A percentile compares a stretch with the other conserved stretches of the same genome.
Conservation (phyloP, 2,329 filamentous ascomycete species). For the Colletotrichum sp. region DNA sequence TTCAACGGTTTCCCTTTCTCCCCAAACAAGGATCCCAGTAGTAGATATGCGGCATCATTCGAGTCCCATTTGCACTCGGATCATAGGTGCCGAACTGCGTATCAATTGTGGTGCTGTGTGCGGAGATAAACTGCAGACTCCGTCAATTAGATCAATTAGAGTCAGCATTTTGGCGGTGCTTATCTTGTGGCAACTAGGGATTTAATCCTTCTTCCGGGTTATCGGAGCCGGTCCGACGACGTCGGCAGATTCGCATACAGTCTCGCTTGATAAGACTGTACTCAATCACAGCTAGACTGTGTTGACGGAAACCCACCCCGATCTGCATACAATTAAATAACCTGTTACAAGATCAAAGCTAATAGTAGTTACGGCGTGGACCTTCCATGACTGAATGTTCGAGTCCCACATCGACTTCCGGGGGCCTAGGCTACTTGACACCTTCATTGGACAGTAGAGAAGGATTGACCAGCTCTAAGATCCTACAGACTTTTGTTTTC, state of each 20-base stretch:
- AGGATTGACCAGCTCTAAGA: background rate
- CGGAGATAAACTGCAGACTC: background rate
- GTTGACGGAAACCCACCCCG: background rate
- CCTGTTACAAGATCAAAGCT: background rate
- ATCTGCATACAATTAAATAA: background rate
- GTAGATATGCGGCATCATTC: background rate
- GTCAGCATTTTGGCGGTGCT: background rate
- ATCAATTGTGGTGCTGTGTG: background rate
- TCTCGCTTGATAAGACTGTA: background rate
- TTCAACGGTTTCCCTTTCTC: background rate
- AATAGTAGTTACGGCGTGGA: background rate
- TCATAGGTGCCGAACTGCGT: background rate
- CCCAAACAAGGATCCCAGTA: background rate
- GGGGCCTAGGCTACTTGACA: background rate
- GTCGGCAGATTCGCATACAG: background rate
- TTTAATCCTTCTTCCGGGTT: background rate
- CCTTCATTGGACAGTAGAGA: background rate
- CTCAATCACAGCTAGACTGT: background rate
- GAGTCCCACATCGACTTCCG: background rate
- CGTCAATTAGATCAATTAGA: background rate
- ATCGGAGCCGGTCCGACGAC: background rate
- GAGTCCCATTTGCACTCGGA: background rate
- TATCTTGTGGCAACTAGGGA: background rate
- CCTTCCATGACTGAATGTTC: background rate
- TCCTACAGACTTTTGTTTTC: background rate